Base-by-base conservation (phyloP, 2,329 filamentous ascomycete species). In the Exophiala oligosperma region DNA sequence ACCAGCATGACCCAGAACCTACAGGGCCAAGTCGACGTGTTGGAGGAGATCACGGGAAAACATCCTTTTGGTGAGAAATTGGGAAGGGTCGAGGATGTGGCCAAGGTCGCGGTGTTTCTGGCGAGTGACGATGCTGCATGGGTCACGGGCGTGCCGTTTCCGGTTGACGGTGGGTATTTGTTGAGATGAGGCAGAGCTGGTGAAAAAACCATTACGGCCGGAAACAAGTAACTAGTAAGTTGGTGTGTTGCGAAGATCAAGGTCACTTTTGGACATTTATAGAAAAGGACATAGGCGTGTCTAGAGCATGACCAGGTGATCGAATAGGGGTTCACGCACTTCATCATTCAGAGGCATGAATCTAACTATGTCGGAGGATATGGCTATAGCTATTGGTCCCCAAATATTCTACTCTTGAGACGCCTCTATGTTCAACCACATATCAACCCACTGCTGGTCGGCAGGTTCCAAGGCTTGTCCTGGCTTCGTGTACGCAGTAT, bases 111-210 rank as follows among this genome's bases (percentile, higher is more conserved):
- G 0, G 71, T 81, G 6, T 77, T 78, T 60, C 61, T 81, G 52
- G 76, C 76, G 1, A 78, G 76, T 55, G 77, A 79, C 38, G 78
- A 80, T 62, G 76, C 75, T 2, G 68, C 65, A 37, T 80, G 74
- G 73, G 68, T 80, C 24, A 79, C 77, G 21, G 78, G 78, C 0
- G 68, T 75, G 17, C 70, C 69, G n/a, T 59, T 79, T 49, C 70
- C 76, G 1, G 75, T 79, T 17, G 78, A 80, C 71, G 77, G 78
- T 3, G 77, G 77, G 1, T 80, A 75, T 70, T 26, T 63, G 32
- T 49, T 61, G 26, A 35, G 58, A 37, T 61, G 32, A 35, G 32
- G 32, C 9, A 35, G 32, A 11, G 32, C 2, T 35, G 32, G 32
- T 9, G 17, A 17, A 17, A 17, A 17, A 17, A 17, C 17, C 17